Evolutionary conservation across 106 monocot species (phyloP), one percentile per base, ranked within the genome.

Genomic region (Dendrobium nobile): DNA sequence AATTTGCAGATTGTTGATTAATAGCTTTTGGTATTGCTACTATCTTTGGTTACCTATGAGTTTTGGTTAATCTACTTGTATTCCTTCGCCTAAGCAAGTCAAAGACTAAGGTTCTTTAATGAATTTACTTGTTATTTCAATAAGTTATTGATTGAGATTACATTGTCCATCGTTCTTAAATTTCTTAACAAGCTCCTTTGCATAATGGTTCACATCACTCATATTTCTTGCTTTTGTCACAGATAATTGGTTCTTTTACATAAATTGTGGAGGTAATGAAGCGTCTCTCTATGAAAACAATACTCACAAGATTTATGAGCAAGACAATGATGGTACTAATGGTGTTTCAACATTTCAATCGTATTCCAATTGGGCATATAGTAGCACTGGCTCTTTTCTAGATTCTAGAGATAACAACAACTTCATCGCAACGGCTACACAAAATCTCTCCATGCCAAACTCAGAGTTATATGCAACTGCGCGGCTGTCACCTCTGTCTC

Each of bases 361-460:
- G 47, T 75, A 77, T 33, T 58, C 81, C 82, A 89, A 89, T 48
- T 95, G 94, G 94, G 94, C 85, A 84, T 88, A 90, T 72, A 92
- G 92, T 81, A 95, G 94, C 86, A 90, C 92, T 19, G 94, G 94
- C 58, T 88, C 90, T 78, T 95, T 95, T 64, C 73, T 95, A 88
- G 94, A 95, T 82, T 81, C 77, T 81, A 28, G 80, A 40, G 84
- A 85, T 79, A 81, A 79, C 43, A 92, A 95, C 80, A 92, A 54
- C 67, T 95, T 92, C 47, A 92, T 95, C 75, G 90, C 88, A 47
- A 78, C 85, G 56, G 90, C 84, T 75, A 79, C 85, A 78, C 87
- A 90, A 61, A 80, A 48, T 41, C 84, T 92, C 27, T 76, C 73
- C 9, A 81, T 77, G 82, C 76, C 68, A 13, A 55, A 83, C 51